Evolutionary conservation across 2,329 filamentous ascomycete genomes (phyloP).

Genomic region (Fusarium neocosmosporiellum): DNA sequence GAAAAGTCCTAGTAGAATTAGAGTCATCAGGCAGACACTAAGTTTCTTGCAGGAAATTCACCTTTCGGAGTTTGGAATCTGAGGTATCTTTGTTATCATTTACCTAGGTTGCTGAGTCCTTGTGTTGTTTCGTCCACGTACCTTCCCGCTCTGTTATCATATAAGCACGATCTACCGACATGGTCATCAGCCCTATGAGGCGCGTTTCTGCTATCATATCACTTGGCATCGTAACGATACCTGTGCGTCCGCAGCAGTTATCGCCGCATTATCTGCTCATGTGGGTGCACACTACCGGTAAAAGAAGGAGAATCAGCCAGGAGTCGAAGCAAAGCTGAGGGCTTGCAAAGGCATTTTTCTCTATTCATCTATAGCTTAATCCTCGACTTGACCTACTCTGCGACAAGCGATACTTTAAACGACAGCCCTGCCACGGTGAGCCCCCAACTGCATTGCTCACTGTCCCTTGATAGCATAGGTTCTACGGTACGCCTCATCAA

Average conservation of each 20-base stretch:
- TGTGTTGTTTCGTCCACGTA: background rate
- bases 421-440: background rate
- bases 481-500: background rate
- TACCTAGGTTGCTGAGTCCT: background rate
- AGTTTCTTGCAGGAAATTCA: background rate
- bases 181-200: background rate
- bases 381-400: background rate
- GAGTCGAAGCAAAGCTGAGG: background rate
- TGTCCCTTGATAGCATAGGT: background rate
- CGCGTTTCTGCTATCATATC: background rate
- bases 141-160: background rate
- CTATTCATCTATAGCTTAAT: background rate
- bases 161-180: background rate
- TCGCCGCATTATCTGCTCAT: background rate
- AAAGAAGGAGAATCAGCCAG: no score
- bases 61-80: background rate
- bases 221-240: background rate
- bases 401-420: background rate
- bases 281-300: background rate
- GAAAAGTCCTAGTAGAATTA: background rate
- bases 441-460: background rate
- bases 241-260: background rate
- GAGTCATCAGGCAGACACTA: background rate
- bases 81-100: background rate
- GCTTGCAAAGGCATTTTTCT: background rate